phyloP scores from a whole-genome alignment of 768 basidiomycete genomes.

The Sarcodon sp. region DNA sequence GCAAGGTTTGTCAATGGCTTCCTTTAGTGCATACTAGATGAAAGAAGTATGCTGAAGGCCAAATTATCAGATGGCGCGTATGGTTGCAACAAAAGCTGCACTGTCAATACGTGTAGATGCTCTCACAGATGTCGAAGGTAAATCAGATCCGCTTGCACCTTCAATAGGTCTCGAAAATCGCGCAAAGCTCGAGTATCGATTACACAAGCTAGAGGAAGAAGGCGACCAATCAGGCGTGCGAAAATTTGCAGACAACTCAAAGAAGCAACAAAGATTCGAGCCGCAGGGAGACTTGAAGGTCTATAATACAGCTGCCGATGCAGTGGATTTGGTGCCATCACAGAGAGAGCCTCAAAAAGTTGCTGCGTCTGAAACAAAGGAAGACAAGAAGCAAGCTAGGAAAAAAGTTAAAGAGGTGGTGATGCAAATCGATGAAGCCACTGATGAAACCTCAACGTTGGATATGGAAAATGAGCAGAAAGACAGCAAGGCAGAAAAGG shows the following conservation, averaged over 20 bases:
- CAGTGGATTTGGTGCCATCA: constrained; percentile 72
- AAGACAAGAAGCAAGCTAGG: constrained; percentile 23
- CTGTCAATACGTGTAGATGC: constrained; percentile 97
- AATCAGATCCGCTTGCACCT: constrained; percentile 70
- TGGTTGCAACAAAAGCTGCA: constrained; percentile 98
- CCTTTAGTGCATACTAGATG: not conserved
- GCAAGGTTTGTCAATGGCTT: constrained; percentile 46
- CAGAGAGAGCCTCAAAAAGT: constrained; percentile 54
- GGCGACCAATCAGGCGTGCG: constrained; percentile 62
- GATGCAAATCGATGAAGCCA: constrained; percentile 22
- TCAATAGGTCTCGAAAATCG: constrained; percentile 90
- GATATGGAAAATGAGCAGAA: constrained; percentile 29
- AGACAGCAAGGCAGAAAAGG: constrained; percentile 41
- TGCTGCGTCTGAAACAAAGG: constrained; percentile 29
- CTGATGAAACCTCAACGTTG: not conserved
- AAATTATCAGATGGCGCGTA: constrained; percentile 78
- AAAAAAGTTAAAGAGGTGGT: constrained; percentile 20
- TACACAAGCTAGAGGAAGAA: constrained; percentile 81
- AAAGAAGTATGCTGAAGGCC: not conserved
- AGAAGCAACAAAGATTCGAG: constrained; percentile 70
- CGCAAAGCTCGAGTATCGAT: constrained; percentile 87
- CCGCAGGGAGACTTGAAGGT: constrained; percentile 66
- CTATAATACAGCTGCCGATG: constrained; percentile 83
- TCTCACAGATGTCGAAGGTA: constrained; percentile 83
- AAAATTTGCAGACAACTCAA: constrained; percentile 39